phyloP scores from a whole-genome alignment of 148 eudicot genomes.

The Chenopodium album region DNA sequence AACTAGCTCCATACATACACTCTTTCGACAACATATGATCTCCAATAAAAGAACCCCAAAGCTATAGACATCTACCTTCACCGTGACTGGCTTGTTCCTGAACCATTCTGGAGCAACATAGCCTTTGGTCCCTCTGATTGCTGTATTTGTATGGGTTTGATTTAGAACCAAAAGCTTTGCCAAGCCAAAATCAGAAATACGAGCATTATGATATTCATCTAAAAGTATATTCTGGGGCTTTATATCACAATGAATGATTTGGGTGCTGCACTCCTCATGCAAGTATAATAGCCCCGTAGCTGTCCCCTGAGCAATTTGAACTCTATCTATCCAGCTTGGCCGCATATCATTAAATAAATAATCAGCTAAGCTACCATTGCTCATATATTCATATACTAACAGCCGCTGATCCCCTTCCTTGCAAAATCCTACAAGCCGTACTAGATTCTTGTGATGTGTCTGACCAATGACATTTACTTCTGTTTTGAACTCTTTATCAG shows the following conservation, averaged over 20 bases:
- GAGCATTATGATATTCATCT: slow-evolving; percentile 47
- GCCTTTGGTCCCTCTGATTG: slow-evolving; percentile 62
- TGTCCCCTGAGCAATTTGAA: slow-evolving; percentile 32
- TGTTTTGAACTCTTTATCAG: slow-evolving; percentile 47
- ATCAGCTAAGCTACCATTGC: slow-evolving; percentile 45
- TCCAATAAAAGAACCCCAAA: slow-evolving; percentile 49
- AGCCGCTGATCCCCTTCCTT: slow-evolving; percentile 42
- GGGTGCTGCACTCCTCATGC: slow-evolving; percentile 56
- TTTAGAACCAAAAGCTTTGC: slow-evolving; percentile 50
- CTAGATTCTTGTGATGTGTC: slow-evolving; percentile 52
- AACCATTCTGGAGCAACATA: slow-evolving; percentile 81
- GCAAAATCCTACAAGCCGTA: slow-evolving; percentile 46
- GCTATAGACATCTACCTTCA: slow-evolving; percentile 56
- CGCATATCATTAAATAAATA: slow-evolving; percentile 34
- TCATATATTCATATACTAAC: slow-evolving; percentile 46
- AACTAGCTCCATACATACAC: slow-evolving; percentile 13
- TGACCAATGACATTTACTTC: slow-evolving; percentile 44
- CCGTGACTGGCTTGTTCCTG: slow-evolving; percentile 45
- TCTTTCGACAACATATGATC: slow-evolving; percentile 37
- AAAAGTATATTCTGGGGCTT: slow-evolving; percentile 72
- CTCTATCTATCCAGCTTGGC: slow-evolving; percentile 44
- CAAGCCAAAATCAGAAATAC: slow-evolving; percentile 64
- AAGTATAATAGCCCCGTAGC: slow-evolving; percentile 47
- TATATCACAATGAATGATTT: slow-evolving; percentile 63
- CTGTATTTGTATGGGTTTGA: slow-evolving; percentile 48